Conservation (phyloP, 331 rosid species). For the Telfairia occidentalis region DNA sequence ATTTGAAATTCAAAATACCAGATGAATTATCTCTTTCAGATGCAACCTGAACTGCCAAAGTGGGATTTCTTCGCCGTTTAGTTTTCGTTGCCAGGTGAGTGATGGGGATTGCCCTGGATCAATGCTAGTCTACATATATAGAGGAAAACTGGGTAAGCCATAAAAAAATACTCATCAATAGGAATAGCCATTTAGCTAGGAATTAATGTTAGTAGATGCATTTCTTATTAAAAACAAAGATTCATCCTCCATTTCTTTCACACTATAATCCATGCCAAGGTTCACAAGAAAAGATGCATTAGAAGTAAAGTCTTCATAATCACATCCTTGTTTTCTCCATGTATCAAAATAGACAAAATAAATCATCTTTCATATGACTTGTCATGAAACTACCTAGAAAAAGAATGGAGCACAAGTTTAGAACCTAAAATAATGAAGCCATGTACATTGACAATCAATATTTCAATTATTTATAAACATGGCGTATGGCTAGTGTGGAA, state of each 20-base stretch:
- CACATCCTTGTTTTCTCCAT: not conserved
- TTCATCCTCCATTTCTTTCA: not conserved
- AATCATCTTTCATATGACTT: not conserved
- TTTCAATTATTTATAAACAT: too few species aligned
- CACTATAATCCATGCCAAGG: not conserved
- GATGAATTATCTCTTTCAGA: conserved; percentile 50
- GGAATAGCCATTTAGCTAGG: not conserved
- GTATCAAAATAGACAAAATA: not conserved
- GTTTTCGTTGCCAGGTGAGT: conserved; percentile 68
- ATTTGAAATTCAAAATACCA: conserved; percentile 33
- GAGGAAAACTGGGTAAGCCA: not conserved
- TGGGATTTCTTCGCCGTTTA: conserved; percentile 28
- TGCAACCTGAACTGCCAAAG: conserved; percentile 27
- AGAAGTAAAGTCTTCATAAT: not conserved
- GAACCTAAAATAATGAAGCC: not conserved
- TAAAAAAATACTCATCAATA: not conserved
- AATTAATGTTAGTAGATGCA: not conserved
- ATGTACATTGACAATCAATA: too few species aligned
- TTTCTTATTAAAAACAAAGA: not conserved
- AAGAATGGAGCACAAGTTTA: not conserved
- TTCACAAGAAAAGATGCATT: not conserved
- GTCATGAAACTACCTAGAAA: not conserved
- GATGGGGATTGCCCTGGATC: conserved; percentile 49
- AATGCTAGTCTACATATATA: conserved; percentile 27
- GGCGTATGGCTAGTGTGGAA: too few species aligned